phyloP scores from a whole-genome alignment of 2,329 filamentous ascomycete genomes.

The Fusarium cyanostomum region DNA sequence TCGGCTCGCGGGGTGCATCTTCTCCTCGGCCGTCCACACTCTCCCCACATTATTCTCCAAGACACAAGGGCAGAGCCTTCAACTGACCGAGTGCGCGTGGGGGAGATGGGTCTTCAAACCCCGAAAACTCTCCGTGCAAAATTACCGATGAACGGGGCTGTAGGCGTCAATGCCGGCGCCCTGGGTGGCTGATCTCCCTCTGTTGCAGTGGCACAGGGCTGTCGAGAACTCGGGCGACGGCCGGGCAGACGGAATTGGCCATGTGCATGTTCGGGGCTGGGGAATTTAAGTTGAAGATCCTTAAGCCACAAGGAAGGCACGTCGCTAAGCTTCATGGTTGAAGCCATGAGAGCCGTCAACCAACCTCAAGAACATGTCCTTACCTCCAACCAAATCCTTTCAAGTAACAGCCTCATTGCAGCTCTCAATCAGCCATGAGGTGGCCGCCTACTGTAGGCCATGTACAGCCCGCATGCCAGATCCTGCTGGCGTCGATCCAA shows the following conservation, averaged over 20 bases:
- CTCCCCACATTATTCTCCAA: slow-evolving; percentile 25
- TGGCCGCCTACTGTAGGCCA: neutral
- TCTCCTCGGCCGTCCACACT: slow-evolving; percentile 1
- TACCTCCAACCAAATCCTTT: too few relatives aligned
- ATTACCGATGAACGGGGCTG: neutral
- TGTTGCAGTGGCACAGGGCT: neutral
- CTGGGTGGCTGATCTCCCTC: neutral
- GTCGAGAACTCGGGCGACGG: neutral
- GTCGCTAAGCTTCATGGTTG: too few relatives aligned
- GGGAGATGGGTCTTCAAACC: neutral
- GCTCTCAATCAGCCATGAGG: neutral
- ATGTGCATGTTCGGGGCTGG: neutral
- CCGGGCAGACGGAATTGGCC: slow-evolving; percentile 33
- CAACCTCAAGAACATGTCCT: too few relatives aligned
- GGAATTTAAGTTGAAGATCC: neutral
- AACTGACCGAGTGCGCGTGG: neutral
- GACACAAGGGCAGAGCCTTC: too few relatives aligned
- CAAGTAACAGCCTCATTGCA: too few relatives aligned
- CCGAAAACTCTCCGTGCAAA: slow-evolving; percentile 10
- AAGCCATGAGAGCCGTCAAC: too few relatives aligned
- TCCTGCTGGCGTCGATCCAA: slow-evolving; percentile 4
- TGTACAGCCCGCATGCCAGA: slow-evolving; percentile 13
- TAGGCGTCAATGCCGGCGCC: neutral
- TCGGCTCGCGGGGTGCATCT: slow-evolving; percentile 39
- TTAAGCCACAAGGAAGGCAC: neutral